phyloP scores from a whole-genome alignment of 768 basidiomycete species.

The Leccinum incarnatum region DNA sequence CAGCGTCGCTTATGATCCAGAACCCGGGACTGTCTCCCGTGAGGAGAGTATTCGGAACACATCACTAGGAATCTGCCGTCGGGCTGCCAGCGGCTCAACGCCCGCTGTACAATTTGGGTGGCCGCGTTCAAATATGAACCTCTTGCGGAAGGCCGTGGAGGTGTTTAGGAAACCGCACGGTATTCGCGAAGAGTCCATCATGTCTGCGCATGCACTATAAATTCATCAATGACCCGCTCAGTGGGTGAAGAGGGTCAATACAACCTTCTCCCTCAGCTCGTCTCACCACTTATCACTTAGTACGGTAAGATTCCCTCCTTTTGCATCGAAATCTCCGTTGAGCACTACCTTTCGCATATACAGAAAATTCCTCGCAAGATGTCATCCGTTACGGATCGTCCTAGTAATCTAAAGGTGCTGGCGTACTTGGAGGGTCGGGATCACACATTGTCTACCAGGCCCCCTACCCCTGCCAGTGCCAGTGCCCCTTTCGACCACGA shows the following conservation, averaged over 20 bases:
- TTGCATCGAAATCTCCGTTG: background rate
- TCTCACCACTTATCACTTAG: background rate
- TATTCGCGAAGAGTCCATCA: background rate
- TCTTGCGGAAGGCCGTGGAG: background rate
- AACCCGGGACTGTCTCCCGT: background rate
- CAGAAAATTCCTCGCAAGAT: background rate
- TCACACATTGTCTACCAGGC: background rate
- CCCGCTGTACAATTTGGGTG: background rate
- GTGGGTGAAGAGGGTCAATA: background rate
- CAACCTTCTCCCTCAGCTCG: background rate
- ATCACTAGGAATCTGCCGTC: background rate
- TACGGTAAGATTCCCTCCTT: background rate
- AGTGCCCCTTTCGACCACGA: background rate
- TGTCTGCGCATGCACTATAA: background rate
- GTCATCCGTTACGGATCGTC: background rate
- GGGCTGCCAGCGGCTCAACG: background rate
- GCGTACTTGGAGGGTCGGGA: too few species aligned
- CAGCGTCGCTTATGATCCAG: too few species aligned
- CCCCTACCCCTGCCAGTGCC: background rate
- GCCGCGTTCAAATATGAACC: background rate
- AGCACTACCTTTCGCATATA: background rate
- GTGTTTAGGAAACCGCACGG: background rate
- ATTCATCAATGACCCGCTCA: background rate
- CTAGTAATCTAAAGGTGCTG: background rate
- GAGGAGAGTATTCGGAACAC: too few species aligned